Evolutionary conservation across 2,329 filamentous ascomycete genomes (phyloP).

Genomic region (Neocucurbitaria cava): DNA sequence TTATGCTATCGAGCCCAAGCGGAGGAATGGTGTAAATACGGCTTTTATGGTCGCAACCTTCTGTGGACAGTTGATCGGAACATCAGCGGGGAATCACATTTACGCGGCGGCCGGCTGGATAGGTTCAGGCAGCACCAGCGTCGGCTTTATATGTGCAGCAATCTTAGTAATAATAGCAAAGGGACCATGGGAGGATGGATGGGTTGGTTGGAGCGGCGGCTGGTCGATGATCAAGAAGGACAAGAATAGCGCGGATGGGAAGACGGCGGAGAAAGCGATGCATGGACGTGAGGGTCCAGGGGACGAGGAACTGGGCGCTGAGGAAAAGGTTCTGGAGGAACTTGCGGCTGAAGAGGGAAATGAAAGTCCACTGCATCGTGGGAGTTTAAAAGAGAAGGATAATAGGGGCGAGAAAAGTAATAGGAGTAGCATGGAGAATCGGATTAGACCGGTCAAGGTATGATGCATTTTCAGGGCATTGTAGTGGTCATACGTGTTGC

Average conservation of each 20-base stretch:
- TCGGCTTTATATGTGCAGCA: conserved; percentile 61
- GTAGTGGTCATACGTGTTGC: neutral
- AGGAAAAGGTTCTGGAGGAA: conserved; percentile 29
- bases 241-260: conserved; percentile 50
- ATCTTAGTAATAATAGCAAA: conserved; percentile 56
- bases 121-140: conserved; percentile 62
- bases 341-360: conserved; percentile 41
- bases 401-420: conserved; percentile 4
- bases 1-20: conserved; percentile 73
- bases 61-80: conserved; percentile 75
- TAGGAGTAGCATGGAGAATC: conserved; percentile 20
- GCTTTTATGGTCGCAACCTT: conserved; percentile 82
- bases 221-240: conserved; percentile 58
- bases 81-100: conserved; percentile 60
- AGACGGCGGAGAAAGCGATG: conserved; percentile 30
- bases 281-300: conserved; percentile 26
- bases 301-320: conserved; percentile 13
- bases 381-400: conserved; percentile 8
- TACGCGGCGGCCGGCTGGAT: conserved; percentile 66
- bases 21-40: conserved; percentile 78
- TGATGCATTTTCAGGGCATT: conserved; percentile 3
- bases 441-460: conserved; percentile 14
- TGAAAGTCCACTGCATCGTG: conserved; percentile 19
- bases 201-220: conserved; percentile 68
- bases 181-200: conserved; percentile 64